Conservation (phyloP, 2,329 filamentous ascomycete species). For the Exophiala dermatitidis region DNA sequence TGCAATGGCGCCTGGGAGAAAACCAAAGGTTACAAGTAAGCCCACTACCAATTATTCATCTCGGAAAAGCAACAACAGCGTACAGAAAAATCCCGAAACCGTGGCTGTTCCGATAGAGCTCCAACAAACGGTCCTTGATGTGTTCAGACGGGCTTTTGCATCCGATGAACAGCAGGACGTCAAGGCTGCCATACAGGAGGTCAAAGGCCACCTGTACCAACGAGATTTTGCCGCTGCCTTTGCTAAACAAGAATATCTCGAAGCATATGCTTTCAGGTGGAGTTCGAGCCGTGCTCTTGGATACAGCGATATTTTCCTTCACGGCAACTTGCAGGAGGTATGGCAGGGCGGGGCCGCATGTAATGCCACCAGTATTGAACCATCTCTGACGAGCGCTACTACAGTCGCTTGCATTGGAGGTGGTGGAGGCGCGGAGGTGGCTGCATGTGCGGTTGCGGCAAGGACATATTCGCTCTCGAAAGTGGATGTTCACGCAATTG, state of each 20-base stretch:
- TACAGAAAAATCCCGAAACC: constrained; percentile 9
- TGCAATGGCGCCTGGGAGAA: constrained; percentile 12
- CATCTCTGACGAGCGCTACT: constrained; percentile 11
- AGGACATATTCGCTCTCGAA: constrained; percentile 4
- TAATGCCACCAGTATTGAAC: background rate
- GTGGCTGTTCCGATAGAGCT: constrained; percentile 42
- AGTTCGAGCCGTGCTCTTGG: constrained; percentile 78
- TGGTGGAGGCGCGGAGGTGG: constrained; percentile 60
- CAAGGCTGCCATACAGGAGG: constrained; percentile 59
- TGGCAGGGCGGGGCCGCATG: constrained; percentile 12
- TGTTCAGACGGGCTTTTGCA: constrained; percentile 62
- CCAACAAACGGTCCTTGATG: constrained; percentile 64
- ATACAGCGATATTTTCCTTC: constrained; percentile 58
- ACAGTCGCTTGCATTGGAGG: constrained; percentile 55
- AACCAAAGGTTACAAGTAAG: constrained; percentile 8
- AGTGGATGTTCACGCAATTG: constrained; percentile 57
- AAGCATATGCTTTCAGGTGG: constrained; percentile 84
- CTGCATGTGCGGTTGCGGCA: constrained; percentile 48
- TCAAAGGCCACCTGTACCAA: constrained; percentile 79
- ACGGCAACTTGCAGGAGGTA: constrained; percentile 14
- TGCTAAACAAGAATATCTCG: constrained; percentile 60
- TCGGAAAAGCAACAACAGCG: constrained; percentile 1
- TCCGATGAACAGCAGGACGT: constrained; percentile 42
- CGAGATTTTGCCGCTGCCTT: constrained; percentile 81
- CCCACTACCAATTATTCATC: background rate